Percentiles rank a stretch among this genome's conserved stretches.
These are phyloP conservation scores for Clathrospora elynae DNA, from an alignment of 2,329 filamentous ascomycete genomes.

Conservation along the genomic window DNA sequence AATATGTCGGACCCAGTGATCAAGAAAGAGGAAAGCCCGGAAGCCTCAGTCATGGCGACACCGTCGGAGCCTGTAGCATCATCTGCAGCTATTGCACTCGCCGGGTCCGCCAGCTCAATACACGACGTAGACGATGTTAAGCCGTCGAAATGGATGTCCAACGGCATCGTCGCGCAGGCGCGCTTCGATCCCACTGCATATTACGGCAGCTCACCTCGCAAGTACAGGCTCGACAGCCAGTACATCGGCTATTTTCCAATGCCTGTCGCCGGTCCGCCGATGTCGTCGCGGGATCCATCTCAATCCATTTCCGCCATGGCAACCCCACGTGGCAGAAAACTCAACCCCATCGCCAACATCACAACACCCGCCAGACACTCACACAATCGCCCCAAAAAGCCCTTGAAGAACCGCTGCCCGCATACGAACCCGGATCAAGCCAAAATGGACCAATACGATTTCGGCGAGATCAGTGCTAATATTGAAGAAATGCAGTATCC, in stretches of 20 bases:
- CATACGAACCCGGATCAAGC: too few relatives aligned
- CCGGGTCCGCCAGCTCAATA: background rate
- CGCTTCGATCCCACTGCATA: background rate
- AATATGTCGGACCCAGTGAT: constrained; percentile 9
- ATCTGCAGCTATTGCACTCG: background rate
- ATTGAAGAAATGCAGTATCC: background rate
- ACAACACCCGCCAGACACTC: constrained; percentile 7
- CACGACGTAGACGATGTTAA: constrained; percentile 2
- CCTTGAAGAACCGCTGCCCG: too few relatives aligned
- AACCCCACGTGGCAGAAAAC: constrained; percentile 10
- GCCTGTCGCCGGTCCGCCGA: background rate
- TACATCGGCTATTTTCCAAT: background rate
- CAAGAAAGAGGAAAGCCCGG: constrained; percentile 15
- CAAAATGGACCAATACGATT: constrained; percentile 1
- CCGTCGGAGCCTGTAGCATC: background rate
- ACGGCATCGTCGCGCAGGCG: background rate
- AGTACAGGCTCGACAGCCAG: constrained; percentile 2
- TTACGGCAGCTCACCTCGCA: constrained; percentile 6
- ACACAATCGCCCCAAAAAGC: background rate
- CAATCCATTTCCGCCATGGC: constrained; percentile 14
- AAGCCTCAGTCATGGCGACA: constrained; percentile 5
- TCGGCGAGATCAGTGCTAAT: background rate
- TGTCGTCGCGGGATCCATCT: constrained; percentile 17
- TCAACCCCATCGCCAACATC: constrained; percentile 6
- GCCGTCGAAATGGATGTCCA: background rate